Evolutionary conservation across 495 filamentous ascomycete species (phyloP).

Genomic region (Trichoderma erinaceum): DNA sequence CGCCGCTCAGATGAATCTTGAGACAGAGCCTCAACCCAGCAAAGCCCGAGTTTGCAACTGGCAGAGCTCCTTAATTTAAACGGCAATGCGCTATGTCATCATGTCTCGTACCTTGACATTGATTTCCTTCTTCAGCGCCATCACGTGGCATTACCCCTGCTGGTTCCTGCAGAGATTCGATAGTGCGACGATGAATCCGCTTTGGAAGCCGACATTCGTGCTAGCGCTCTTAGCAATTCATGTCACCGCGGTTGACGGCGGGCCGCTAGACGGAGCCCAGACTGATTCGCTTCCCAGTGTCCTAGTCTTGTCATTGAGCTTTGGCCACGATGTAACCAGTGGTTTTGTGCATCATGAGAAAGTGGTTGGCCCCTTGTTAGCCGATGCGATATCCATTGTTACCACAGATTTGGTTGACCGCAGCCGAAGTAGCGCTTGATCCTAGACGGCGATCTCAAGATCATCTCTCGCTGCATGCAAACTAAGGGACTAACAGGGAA

Average conservation of each 20-base stretch:
- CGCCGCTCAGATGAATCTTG: not conserved
- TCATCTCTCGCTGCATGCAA: not conserved
- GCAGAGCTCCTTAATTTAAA: constrained; percentile 8
- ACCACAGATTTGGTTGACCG: not conserved
- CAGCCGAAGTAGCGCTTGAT: not conserved
- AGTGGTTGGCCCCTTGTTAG: not conserved
- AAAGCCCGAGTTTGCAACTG: not conserved
- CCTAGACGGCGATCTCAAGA: not conserved
- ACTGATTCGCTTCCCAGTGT: not conserved
- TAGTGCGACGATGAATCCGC: constrained; percentile 11
- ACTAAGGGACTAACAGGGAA: not conserved
- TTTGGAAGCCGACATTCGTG: not conserved
- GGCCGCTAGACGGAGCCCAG: not conserved
- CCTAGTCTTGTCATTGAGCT: no score
- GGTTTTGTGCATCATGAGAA: not conserved
- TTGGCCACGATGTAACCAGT: not conserved
- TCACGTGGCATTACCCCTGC: constrained; percentile 4
- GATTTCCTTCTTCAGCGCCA: not conserved
- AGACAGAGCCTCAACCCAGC: not conserved
- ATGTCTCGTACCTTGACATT: not conserved
- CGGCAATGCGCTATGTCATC: not conserved
- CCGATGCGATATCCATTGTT: not conserved
- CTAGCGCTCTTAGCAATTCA: not conserved
- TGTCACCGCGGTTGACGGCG: not conserved
- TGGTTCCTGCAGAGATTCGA: not conserved